Percentiles rank a stretch among this genome's conserved stretches.
Evolutionary conservation across 768 basidiomycete genomes (phyloP).

Genomic region (Pulveroboletus sp.): DNA sequence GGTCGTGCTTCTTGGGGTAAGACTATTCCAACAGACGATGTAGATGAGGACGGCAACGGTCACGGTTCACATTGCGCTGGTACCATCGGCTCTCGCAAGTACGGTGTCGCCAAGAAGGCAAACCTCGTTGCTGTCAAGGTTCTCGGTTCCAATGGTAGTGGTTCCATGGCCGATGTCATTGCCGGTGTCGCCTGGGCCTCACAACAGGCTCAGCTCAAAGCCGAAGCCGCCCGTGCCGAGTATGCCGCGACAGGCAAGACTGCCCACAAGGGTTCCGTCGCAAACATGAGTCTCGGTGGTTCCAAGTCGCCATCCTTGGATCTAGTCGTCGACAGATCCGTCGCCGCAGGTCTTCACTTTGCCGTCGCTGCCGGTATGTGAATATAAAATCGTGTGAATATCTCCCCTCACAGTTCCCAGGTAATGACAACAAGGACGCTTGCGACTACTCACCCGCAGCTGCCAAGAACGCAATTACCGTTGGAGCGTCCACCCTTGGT

Average conservation of each 20-base stretch:
- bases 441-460: conserved; percentile 92
- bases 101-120: conserved; percentile 94
- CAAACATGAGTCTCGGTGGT: conserved; percentile 97
- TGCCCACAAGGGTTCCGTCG: conserved; percentile 89
- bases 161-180: conserved; percentile 92
- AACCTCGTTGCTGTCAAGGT: conserved; percentile 89
- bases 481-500: conserved; percentile 81
- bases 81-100: conserved; percentile 89
- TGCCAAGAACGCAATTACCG: conserved; percentile 86
- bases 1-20: conserved; percentile 91
- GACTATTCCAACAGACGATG: conserved; percentile 81
- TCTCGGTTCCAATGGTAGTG: conserved; percentile 90
- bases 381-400: background rate
- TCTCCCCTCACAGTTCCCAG: conserved; percentile 30
- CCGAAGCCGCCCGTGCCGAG: conserved; percentile 60
- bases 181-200: conserved; percentile 83
- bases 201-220: conserved; percentile 47
- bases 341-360: conserved; percentile 84
- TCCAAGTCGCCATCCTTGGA: conserved; percentile 87
- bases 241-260: conserved; percentile 69
- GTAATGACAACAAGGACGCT: conserved; percentile 83
- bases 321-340: conserved; percentile 79
- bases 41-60: conserved; percentile 89
- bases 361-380: conserved; percentile 89
- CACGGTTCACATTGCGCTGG: conserved; percentile 96